A percentile compares a stretch with the other conserved stretches of the same genome.
These are phyloP conservation scores for Fusarium guadeloupense DNA, from an alignment of 2,329 filamentous ascomycete species.

Conservation along the genomic window DNA sequence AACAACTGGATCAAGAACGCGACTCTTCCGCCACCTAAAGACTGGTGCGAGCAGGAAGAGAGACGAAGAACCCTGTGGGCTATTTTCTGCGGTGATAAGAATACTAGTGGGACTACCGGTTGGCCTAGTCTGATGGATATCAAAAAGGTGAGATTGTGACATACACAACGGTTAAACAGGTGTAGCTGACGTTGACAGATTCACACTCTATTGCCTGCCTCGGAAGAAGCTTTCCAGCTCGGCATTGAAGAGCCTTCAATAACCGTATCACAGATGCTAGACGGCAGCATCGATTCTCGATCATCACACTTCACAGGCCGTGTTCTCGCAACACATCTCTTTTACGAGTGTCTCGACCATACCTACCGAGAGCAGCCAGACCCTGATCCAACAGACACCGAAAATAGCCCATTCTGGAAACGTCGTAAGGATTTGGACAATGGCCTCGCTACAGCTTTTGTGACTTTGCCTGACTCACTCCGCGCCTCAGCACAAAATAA, in stretches of 20 bases:
- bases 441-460: slow-evolving; percentile 75
- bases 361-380: slow-evolving; percentile 72
- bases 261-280: slow-evolving; percentile 69
- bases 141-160: slow-evolving; percentile 58
- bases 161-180: fast-evolving
- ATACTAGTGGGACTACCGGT: slow-evolving; percentile 84
- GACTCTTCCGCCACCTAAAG: slow-evolving; percentile 74
- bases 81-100: slow-evolving; percentile 79
- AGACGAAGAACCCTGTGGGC: slow-evolving; percentile 84
- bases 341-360: slow-evolving; percentile 78
- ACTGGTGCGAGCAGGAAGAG: slow-evolving; percentile 80
- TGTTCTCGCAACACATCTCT: slow-evolving; percentile 76
- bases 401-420: slow-evolving; percentile 73
- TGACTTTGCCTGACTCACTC: slow-evolving; percentile 76
- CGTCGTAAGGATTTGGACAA: slow-evolving; percentile 82
- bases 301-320: slow-evolving; percentile 76
- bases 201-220: slow-evolving; percentile 76
- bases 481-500: slow-evolving; percentile 73
- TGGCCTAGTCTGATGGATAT: slow-evolving; percentile 86
- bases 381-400: slow-evolving; percentile 60
- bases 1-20: slow-evolving; percentile 69
- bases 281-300: slow-evolving; percentile 50
- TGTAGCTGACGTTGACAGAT: slow-evolving; percentile 56
- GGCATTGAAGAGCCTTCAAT: slow-evolving; percentile 69
- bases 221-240: slow-evolving; percentile 76